A percentile compares a stretch with the other conserved stretches of the same genome.
phyloP scores from a whole-genome alignment of 345 rosid species.

The Eucalyptus erythrocorys region DNA sequence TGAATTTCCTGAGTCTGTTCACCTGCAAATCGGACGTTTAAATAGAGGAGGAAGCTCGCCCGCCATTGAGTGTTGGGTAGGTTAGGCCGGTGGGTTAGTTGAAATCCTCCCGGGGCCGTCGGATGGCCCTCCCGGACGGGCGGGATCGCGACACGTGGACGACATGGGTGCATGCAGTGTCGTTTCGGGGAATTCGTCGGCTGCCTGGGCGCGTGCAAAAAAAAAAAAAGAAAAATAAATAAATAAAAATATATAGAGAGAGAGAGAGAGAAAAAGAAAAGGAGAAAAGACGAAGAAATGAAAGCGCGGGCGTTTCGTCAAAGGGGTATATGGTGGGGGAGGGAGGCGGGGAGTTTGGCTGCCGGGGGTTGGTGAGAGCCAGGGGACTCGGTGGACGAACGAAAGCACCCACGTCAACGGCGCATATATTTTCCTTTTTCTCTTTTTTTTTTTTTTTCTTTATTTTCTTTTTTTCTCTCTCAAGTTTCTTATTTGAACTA shows the following conservation, averaged over 20 bases:
- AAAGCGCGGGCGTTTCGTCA: not conserved
- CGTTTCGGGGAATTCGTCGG: not conserved
- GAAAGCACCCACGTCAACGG: not conserved
- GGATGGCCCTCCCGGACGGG: conserved; percentile 4
- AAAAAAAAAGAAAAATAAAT: not conserved
- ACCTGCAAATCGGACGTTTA: conserved; percentile 1
- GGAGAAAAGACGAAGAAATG: not conserved
- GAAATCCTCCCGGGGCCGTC: conserved; percentile 12
- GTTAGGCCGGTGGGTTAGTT: conserved; percentile 28
- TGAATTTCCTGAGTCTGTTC: conserved; percentile 15
- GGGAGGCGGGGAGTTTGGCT: not conserved
- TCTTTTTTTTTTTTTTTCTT: too few species aligned
- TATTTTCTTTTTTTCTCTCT: too few species aligned
- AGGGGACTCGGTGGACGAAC: not conserved
- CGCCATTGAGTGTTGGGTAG: conserved; percentile 10
- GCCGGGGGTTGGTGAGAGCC: not conserved
- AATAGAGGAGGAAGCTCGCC: not conserved
- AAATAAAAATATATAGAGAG: too few species aligned
- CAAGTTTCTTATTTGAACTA: too few species aligned
- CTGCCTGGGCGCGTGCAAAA: not conserved
- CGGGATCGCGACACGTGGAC: conserved; percentile 3
- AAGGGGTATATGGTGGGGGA: not conserved
- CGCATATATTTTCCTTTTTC: not conserved
- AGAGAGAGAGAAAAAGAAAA: too few species aligned
- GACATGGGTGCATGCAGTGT: not conserved